Percentiles rank a stretch among this genome's conserved stretches.
phyloP scores from a whole-genome alignment of 768 basidiomycete genomes.

The Gymnopilus dilepis region DNA sequence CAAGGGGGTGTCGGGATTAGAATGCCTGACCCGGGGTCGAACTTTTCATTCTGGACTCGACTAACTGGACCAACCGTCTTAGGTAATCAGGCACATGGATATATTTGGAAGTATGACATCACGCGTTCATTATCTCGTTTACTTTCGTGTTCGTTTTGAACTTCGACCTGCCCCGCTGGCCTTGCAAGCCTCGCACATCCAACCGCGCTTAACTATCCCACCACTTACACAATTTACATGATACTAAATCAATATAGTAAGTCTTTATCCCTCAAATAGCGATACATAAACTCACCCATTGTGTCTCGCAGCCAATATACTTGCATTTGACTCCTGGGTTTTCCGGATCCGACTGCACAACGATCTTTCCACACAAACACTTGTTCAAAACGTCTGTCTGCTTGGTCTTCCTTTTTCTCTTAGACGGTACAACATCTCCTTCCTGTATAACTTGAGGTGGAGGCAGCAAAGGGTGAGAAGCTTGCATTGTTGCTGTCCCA shows the following conservation, averaged over 20 bases:
- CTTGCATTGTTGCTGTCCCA: too few relatives aligned
- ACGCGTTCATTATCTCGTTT: background rate
- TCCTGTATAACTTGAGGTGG: background rate
- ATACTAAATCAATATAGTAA: background rate
- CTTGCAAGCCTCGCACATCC: constrained; percentile 17
- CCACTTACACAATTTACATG: constrained; percentile 12
- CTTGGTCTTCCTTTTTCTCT: background rate
- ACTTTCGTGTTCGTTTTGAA: background rate
- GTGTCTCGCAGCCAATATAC: constrained; percentile 14
- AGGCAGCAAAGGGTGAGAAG: too few relatives aligned
- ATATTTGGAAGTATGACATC: constrained; percentile 21
- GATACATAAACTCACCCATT: constrained; percentile 10
- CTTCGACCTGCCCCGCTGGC: constrained; percentile 2
- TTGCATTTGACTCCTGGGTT: constrained; percentile 7
- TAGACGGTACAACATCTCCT: background rate
- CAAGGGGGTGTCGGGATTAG: too few relatives aligned
- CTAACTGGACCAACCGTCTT: constrained; percentile 13
- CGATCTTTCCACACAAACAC: constrained; percentile 5
- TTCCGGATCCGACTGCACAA: background rate
- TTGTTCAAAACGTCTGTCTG: background rate
- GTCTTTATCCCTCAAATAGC: background rate
- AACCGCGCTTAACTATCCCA: constrained; percentile 2
- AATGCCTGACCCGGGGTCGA: constrained; percentile 23
- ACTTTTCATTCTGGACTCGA: constrained; percentile 4
- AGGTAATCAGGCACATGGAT: constrained; percentile 24